Evolutionary conservation across 176 grass and related monocot genomes (phyloP).

Genomic region (Hordeum marinum): DNA sequence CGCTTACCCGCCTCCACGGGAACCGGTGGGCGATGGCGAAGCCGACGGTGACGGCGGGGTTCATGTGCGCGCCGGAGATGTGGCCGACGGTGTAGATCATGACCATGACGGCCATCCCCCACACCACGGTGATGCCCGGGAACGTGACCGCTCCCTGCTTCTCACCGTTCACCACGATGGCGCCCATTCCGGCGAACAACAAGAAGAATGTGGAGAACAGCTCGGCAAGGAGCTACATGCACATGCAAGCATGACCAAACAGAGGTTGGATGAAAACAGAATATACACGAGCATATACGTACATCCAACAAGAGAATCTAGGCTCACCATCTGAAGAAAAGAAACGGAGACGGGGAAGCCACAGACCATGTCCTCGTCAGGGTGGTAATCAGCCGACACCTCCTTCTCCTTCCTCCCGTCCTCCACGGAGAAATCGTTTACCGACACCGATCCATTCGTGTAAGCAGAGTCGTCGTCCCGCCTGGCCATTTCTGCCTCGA

Average conservation of each 20-base stretch:
- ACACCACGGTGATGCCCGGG: constrained; percentile 59
- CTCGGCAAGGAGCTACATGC: constrained; percentile 59
- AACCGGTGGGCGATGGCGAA: constrained; percentile 64
- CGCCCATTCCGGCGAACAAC: constrained; percentile 66
- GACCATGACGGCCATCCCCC: constrained; percentile 74
- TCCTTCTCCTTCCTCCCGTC: constrained; percentile 27
- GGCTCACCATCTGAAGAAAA: constrained; percentile 37
- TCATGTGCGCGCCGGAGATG: constrained; percentile 88
- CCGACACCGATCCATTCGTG: constrained; percentile 37
- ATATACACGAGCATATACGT: neutral
- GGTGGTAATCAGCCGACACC: neutral
- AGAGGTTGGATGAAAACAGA: neutral
- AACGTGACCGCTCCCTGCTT: constrained; percentile 51
- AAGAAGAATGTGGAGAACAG: constrained; percentile 75
- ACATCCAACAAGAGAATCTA: neutral
- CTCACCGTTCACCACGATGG: constrained; percentile 39
- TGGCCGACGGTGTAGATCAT: constrained; percentile 79
- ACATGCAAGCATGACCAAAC: neutral
- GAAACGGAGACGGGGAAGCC: neutral
- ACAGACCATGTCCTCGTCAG: neutral
- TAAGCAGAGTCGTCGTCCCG: constrained; percentile 34
- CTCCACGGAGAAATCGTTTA: constrained; percentile 28
- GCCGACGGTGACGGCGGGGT: constrained; percentile 75
- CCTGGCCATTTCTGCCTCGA: constrained; percentile 17
- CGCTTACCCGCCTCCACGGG: constrained; percentile 62